phyloP scores from a whole-genome alignment of 1,284 basidiomycete species.

The Earliella scabrosa region DNA sequence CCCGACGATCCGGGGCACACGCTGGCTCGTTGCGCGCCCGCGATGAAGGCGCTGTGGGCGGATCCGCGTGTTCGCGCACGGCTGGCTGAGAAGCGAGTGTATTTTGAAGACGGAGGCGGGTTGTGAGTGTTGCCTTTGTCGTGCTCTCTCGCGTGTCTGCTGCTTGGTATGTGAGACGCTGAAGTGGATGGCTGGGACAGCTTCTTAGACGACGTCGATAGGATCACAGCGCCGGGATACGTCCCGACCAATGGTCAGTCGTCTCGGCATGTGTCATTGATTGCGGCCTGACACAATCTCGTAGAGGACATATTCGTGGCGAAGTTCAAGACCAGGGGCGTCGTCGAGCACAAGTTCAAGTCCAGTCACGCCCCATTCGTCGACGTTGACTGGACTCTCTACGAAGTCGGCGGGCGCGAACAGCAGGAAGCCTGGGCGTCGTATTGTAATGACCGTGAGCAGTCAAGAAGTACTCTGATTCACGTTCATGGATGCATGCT shows the following conservation, averaged over 20 bases:
- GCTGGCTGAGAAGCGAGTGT: constrained; percentile 63
- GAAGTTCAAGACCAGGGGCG: constrained; percentile 76
- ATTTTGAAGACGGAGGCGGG: constrained; percentile 80
- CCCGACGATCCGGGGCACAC: constrained; percentile 77
- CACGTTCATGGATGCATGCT: too few relatives aligned
- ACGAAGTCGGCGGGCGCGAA: constrained; percentile 80
- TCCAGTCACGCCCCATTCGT: constrained; percentile 53
- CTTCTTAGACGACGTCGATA: constrained; percentile 77
- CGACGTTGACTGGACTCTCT: constrained; percentile 75
- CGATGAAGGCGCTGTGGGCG: constrained; percentile 74
- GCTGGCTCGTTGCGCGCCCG: constrained; percentile 61
- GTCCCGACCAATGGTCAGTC: constrained; percentile 78
- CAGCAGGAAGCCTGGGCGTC: constrained; percentile 83
- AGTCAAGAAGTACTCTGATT: too few relatives aligned
- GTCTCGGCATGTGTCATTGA: neutral
- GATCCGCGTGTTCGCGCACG: constrained; percentile 64
- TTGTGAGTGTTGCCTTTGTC: constrained; percentile 67
- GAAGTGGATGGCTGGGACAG: too few relatives aligned
- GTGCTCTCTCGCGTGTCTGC: too few relatives aligned
- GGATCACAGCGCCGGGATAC: constrained; percentile 79
- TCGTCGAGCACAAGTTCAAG: constrained; percentile 77
- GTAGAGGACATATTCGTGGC: constrained; percentile 80
- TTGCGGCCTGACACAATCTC: too few relatives aligned
- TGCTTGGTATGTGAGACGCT: too few relatives aligned
- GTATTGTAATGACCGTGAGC: constrained; percentile 80